These are phyloP conservation scores for Ambrosiella xylebori DNA, from an alignment of 2,329 filamentous ascomycete species.

Conservation along the genomic window DNA sequence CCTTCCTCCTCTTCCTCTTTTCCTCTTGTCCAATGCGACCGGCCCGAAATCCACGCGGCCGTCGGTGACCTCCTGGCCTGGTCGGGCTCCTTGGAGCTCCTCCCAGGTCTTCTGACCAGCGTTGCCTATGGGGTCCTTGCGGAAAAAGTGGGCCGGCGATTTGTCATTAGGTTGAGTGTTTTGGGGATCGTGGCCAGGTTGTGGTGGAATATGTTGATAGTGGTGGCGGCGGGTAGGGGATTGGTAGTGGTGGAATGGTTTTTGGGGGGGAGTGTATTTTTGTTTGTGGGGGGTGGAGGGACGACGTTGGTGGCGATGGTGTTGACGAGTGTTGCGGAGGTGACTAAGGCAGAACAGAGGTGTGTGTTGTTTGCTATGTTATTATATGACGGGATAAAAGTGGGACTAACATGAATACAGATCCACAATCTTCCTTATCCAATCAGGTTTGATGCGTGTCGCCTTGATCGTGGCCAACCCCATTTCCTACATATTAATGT, in stretches of 20 bases:
- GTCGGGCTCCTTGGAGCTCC: not conserved
- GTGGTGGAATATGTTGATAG: not conserved
- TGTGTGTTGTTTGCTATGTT: not conserved
- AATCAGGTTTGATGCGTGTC: conserved; percentile 3
- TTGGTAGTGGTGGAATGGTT: not conserved
- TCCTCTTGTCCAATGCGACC: not conserved
- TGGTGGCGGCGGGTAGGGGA: not conserved
- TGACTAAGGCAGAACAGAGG: not conserved
- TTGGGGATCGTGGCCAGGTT: not conserved
- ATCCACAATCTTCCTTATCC: conserved; percentile 12
- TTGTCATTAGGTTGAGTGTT: not conserved
- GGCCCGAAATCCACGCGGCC: not conserved
- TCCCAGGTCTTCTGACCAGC: not conserved
- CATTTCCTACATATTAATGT: conserved; percentile 12
- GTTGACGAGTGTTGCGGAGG: not conserved
- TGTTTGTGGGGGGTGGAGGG: not conserved
- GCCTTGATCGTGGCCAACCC: conserved; percentile 13
- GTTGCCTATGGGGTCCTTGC: conserved; percentile 5
- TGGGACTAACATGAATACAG: not conserved
- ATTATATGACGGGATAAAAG: not conserved
- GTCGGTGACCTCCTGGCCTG: conserved; percentile 1
- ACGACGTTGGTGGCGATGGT: conserved; percentile 2
- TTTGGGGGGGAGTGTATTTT: not conserved
- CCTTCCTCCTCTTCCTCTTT: not conserved
- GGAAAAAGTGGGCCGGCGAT: not conserved